These are phyloP conservation scores for Cryptosporidium meleagridis DNA, from an alignment of 169 alveolate species.

Conservation along the genomic window DNA sequence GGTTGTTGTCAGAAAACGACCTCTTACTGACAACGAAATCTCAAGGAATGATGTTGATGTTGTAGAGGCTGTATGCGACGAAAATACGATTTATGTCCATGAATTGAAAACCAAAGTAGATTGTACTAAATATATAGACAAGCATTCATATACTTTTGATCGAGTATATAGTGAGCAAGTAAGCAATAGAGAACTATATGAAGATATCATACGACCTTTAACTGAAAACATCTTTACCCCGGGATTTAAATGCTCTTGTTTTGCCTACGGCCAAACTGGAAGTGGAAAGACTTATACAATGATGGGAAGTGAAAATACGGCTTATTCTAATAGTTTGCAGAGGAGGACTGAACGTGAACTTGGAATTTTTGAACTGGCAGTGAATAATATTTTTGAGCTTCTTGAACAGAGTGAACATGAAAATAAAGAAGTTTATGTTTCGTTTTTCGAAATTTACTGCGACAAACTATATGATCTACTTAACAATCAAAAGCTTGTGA, in stretches of 20 bases:
- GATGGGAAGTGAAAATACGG: constrained; percentile 91
- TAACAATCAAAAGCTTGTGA: constrained; percentile 90
- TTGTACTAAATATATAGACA: constrained; percentile 91
- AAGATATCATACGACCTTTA: constrained; percentile 91
- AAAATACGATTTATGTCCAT: constrained; percentile 80
- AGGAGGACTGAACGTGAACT: constrained; percentile 77
- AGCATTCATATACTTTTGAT: constrained; percentile 91
- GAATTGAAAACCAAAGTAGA: constrained; percentile 85
- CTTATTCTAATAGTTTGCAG: constrained; percentile 73
- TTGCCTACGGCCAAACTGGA: constrained; percentile 98
- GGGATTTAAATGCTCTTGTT: constrained; percentile 94
- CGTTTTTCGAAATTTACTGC: constrained; percentile 99
- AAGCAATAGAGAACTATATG: constrained; percentile 87
- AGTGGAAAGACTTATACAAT: constrained; percentile 97
- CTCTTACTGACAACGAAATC: constrained; percentile 91
- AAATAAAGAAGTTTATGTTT: constrained; percentile 85
- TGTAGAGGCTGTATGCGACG: constrained; percentile 85
- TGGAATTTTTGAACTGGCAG: constrained; percentile 94
- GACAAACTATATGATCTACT: constrained; percentile 98
- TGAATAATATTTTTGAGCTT: constrained; percentile 90
- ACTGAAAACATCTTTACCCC: constrained; percentile 92
- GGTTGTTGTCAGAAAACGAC: constrained; percentile 96
- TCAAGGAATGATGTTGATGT: constrained; percentile 91
- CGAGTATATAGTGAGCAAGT: constrained; percentile 89
- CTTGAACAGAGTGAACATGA: constrained; percentile 82